Evolutionary conservation across 768 basidiomycete species (phyloP), one percentile per base, ranked within the genome.

Genomic region (Pisolithus tinctorius): DNA sequence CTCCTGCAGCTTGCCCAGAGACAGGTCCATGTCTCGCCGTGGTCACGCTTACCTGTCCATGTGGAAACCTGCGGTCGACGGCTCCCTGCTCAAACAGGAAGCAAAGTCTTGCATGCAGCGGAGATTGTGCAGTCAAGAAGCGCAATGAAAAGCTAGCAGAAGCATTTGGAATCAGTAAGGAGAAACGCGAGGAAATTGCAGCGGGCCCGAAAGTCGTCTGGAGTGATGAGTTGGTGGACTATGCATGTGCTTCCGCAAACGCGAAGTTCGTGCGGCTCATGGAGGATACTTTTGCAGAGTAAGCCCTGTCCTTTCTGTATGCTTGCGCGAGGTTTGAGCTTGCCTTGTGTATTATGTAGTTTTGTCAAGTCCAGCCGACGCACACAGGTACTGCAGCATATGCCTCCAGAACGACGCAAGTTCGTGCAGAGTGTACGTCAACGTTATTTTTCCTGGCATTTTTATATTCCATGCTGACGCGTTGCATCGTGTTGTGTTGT

Each of bases 111-210:
- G 86, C 87, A 56, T 99, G 96, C 62, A 81, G 82, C 14, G 84
- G 79, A 42, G 91, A 95, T 41, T 99, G 96, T 58, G 74, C 72
- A 36, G 74, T 92, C 46, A 88, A 85, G 41, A 88, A 94, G 63
- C 80, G 96, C 10, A 97, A 96, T 58, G 89, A 85, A 0, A 73
- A 82, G 34, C 69, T 99, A 7, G 96, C 96, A 0, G 92, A 93
- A 37, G 96, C 96, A 1, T 69, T 99, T 4, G 93, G 94, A 0
- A 95, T 98, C 60, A 84, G 71, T 37, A 66, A 77, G 14, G 76
- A 82, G 41, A 68, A 64, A 6, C 69, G 73, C 16, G 77, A 73
- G 44, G 40, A 17, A 4, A 38, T 25, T 10, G 37, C 7, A 16
- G 66, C 68, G 54, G 60, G 52, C 10, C 58, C 57, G 17, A 68